Evolutionary conservation across 371 early-diverging fungal species (phyloP), one percentile per base, ranked within the genome.

Genomic region (Mortierella sp.): DNA sequence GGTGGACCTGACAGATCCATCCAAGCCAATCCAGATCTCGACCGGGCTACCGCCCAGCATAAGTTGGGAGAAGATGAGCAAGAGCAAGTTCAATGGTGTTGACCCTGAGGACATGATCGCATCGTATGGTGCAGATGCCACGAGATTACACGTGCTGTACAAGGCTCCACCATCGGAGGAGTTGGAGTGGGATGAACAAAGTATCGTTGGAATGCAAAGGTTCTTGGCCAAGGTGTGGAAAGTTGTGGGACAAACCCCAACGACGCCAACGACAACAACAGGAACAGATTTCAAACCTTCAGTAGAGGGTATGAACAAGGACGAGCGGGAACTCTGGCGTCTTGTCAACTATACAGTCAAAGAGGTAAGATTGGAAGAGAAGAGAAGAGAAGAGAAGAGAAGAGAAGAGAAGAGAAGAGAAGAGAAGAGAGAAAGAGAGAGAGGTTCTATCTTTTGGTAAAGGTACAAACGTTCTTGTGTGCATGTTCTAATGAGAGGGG

Each of bases 11-110:
- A 69, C 81, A 47, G 88, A 87, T 69, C 76, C 81, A 24, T 50
- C 50, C 12, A 80, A 84, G 12, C 91, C 91, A 9, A 85, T 82
- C 31, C 85, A 92, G 19, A 83, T 80, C 31, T 82, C 81, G 18
- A 91, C 93, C 6, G 92, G 92, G 28, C 69, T 84, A 62, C 47
- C 68, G 19, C 89, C 94, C 0, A 61, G 74, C 2, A 80, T 89
- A 18, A 84, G 91, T 14, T 95, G 84, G 76, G 97, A 97, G 71
- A 97, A 97, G 67, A 97, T 97, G 98, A 93, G 93, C 67, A 97
- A 96, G 80, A 93, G 94, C 51, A 97, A 97, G 83, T 91, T 89
- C 79, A 97, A 97, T 67, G 98, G 98, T 24, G 91, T 96, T 2
- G 93, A 95, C 71, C 98, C 98, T 0, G 82, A 82, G 51, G 91